These are phyloP conservation scores for Cytospora paraplurivora DNA, from an alignment of 2,329 filamentous ascomycete genomes.

Conservation along the genomic window DNA sequence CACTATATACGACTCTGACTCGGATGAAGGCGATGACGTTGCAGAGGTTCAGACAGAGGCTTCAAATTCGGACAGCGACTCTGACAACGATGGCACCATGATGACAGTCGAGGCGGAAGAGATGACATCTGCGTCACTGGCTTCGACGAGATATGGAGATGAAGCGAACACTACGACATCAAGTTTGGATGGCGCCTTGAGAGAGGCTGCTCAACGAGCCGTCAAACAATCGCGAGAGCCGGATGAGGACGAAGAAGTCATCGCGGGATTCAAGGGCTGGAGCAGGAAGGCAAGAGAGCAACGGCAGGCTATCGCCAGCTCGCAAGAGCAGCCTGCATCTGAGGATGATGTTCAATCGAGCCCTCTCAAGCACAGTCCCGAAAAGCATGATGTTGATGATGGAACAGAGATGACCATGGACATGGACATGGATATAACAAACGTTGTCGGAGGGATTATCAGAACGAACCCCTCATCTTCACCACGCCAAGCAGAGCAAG, in stretches of 20 bases:
- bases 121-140: conserved; percentile 68
- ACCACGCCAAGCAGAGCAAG: conserved; percentile 50
- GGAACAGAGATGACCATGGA: conserved; percentile 55
- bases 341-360: conserved; percentile 20
- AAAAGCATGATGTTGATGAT: conserved; percentile 39
- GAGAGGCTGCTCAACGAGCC: conserved; percentile 73
- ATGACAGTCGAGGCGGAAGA: conserved; percentile 84
- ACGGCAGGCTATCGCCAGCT: conserved; percentile 42
- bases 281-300: conserved; percentile 59
- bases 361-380: conserved; percentile 24
- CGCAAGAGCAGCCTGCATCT: conserved; percentile 16
- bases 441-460: conserved; percentile 49
- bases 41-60: conserved; percentile 57
- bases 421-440: conserved; percentile 60
- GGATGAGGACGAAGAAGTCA: conserved; percentile 66
- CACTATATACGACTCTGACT: conserved; percentile 73
- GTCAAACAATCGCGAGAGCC: conserved; percentile 66
- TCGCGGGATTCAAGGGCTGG: conserved; percentile 75
- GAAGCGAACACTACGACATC: conserved; percentile 66
- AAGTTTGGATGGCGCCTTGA: conserved; percentile 75
- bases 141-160: conserved; percentile 59
- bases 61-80: conserved; percentile 50
- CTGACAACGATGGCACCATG: conserved; percentile 73
- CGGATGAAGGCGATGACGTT: conserved; percentile 57
- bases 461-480: conserved; percentile 25